Conservation (phyloP, 129 eudicot species). For the Flaveria bidentis region DNA sequence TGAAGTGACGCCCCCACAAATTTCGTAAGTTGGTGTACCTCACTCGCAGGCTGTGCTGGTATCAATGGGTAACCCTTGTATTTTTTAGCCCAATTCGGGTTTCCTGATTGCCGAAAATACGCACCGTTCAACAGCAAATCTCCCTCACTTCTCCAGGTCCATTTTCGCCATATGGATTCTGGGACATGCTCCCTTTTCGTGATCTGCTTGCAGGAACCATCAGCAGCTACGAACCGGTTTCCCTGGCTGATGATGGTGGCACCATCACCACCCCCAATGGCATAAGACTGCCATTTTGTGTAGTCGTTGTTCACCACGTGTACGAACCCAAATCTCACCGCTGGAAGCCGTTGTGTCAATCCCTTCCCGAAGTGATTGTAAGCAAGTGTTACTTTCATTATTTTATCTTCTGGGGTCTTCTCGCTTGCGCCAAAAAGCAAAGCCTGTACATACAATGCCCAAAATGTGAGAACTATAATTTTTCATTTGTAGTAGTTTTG, state of each 20-base stretch:
- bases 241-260: slow-evolving; percentile 64
- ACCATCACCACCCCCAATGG: slow-evolving; percentile 45
- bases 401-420: slow-evolving; percentile 29
- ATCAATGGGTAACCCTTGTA: slow-evolving; percentile 30
- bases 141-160: slow-evolving; percentile 64
- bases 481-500: neutral
- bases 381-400: slow-evolving; percentile 47
- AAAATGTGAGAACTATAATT: neutral
- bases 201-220: slow-evolving; percentile 33
- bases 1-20: slow-evolving; percentile 33
- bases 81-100: slow-evolving; percentile 39
- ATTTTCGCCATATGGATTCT: slow-evolving; percentile 41
- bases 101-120: slow-evolving; percentile 43
- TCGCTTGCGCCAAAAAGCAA: slow-evolving; percentile 57
- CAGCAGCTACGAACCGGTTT: slow-evolving; percentile 40
- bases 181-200: slow-evolving; percentile 43
- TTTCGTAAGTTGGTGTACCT: slow-evolving; percentile 31
- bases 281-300: slow-evolving; percentile 50
- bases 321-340: slow-evolving; percentile 43
- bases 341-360: slow-evolving; percentile 47
- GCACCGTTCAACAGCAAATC: slow-evolving; percentile 52
- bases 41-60: slow-evolving; percentile 32
- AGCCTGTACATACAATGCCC: slow-evolving; percentile 24
- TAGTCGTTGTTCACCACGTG: slow-evolving; percentile 57
- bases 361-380: slow-evolving; percentile 58